Evolutionary conservation across 192 early-diverging fungal species (phyloP).

Genomic region (Coemansia umbellata): DNA sequence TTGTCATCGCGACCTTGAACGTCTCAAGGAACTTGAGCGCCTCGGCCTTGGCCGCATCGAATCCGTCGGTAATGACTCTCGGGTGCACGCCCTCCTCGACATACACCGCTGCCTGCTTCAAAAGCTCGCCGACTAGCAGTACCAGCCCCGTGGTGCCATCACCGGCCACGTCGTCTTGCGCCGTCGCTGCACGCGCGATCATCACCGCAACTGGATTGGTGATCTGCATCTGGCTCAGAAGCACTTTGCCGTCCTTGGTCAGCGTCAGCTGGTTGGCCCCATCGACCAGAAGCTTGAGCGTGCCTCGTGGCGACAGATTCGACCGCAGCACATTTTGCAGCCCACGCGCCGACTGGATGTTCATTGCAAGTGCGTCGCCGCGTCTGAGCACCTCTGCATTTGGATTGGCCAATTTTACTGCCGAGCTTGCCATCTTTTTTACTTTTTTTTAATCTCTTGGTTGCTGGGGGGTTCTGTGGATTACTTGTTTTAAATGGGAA

Average conservation of each 20-base stretch:
- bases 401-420: constrained; percentile 92
- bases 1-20: constrained; percentile 70
- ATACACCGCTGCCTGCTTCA: constrained; percentile 93
- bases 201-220: constrained; percentile 99
- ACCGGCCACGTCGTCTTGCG: constrained; percentile 98
- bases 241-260: constrained; percentile 99
- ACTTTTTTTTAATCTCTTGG: neutral
- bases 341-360: constrained; percentile 93
- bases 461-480: neutral
- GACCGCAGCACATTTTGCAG: constrained; percentile 93
- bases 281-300: constrained; percentile 98
- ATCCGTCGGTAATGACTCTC: constrained; percentile 92
- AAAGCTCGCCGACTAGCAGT: constrained; percentile 91
- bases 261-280: constrained; percentile 94
- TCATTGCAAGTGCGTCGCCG: constrained; percentile 94
- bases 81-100: constrained; percentile 97
- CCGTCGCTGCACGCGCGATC: constrained; percentile 98
- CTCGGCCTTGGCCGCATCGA: constrained; percentile 95
- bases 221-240: constrained; percentile 99
- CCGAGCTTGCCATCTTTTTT: constrained; percentile 55
- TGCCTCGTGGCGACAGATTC: constrained; percentile 97
- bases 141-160: constrained; percentile 99
- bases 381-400: constrained; percentile 98
- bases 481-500: neutral
- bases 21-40: constrained; percentile 87